Percentiles rank a stretch among this genome's conserved stretches.
Conservation (phyloP, 2,329 filamentous ascomycete species). For the Knoxdaviesia proteae region DNA sequence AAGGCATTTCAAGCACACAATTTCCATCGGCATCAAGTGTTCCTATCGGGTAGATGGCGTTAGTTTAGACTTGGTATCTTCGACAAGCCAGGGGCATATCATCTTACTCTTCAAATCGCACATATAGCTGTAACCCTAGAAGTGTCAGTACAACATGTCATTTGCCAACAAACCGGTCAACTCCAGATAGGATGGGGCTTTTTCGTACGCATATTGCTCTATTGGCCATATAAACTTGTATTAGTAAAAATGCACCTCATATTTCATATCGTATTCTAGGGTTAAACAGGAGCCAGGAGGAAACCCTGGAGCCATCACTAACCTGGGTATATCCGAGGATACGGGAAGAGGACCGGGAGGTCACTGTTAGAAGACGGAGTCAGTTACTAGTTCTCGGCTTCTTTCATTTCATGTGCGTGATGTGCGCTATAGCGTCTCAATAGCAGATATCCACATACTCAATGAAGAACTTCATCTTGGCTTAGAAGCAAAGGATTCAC, state of each 20-base stretch:
- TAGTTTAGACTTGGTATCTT: slow-evolving; percentile 2
- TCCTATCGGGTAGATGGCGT: slow-evolving; percentile 13
- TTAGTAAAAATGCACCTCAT: slow-evolving; percentile 5
- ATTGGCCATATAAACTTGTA: neutral
- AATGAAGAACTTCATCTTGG: slow-evolving; percentile 29
- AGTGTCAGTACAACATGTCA: neutral
- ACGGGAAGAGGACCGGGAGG: slow-evolving; percentile 35
- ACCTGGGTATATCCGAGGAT: slow-evolving; percentile 38
- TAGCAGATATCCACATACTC: slow-evolving; percentile 15
- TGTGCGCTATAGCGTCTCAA: neutral
- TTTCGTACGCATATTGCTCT: slow-evolving; percentile 33
- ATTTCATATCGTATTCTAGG: neutral
- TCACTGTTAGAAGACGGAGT: slow-evolving; percentile 18
- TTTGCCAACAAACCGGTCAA: neutral
- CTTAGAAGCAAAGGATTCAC: neutral
- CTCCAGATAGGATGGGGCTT: too few relatives aligned
- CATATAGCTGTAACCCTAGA: slow-evolving; percentile 23
- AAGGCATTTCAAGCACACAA: slow-evolving; percentile 97
- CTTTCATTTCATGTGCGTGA: too few relatives aligned
- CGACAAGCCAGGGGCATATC: neutral
- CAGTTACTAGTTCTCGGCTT: neutral
- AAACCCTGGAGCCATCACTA: slow-evolving; percentile 6
- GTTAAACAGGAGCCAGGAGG: too few relatives aligned
- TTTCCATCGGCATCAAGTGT: slow-evolving; percentile 89
- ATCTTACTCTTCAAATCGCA: slow-evolving; percentile 32